Evolutionary conservation across 371 early-diverging fungal genomes (phyloP).

Genomic region (Fennellomyces sp.): DNA sequence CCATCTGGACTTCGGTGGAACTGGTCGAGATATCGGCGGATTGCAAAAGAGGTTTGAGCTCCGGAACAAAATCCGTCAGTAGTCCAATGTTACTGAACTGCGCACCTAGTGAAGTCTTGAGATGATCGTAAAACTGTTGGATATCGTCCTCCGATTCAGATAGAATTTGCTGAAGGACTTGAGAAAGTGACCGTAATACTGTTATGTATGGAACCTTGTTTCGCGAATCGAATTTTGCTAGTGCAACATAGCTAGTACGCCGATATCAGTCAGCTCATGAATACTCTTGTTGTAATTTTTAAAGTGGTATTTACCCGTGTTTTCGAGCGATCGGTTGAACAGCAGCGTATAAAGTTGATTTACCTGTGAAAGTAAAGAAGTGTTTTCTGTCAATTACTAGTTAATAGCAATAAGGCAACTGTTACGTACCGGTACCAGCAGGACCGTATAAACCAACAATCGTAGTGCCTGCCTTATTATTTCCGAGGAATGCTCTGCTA

Average conservation of each 20-base stretch:
- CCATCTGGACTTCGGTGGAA: constrained; percentile 29
- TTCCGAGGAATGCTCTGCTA: constrained; percentile 11
- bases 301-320: constrained; percentile 32
- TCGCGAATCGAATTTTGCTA: constrained; percentile 39
- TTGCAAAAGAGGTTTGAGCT: constrained; percentile 35
- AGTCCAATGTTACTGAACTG: constrained; percentile 37
- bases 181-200: constrained; percentile 43
- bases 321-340: constrained; percentile 40
- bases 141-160: constrained; percentile 47
- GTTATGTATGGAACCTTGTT: constrained; percentile 43
- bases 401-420: no score
- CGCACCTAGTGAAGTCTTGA: constrained; percentile 30
- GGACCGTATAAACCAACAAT: constrained; percentile 39
- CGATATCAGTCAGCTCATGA: background rate
- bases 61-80: constrained; percentile 43
- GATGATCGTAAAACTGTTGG: constrained; percentile 31
- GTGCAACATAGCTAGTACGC: constrained; percentile 40
- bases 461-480: constrained; percentile 24
- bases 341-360: constrained; percentile 41
- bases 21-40: background rate
- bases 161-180: constrained; percentile 44
- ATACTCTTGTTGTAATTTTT: no score
- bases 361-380: constrained; percentile 14
- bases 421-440: constrained; percentile 30
- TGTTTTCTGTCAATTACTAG: background rate